Evolutionary conservation across 106 monocot genomes (phyloP).

Genomic region (Alisma plantagoaquatica): DNA sequence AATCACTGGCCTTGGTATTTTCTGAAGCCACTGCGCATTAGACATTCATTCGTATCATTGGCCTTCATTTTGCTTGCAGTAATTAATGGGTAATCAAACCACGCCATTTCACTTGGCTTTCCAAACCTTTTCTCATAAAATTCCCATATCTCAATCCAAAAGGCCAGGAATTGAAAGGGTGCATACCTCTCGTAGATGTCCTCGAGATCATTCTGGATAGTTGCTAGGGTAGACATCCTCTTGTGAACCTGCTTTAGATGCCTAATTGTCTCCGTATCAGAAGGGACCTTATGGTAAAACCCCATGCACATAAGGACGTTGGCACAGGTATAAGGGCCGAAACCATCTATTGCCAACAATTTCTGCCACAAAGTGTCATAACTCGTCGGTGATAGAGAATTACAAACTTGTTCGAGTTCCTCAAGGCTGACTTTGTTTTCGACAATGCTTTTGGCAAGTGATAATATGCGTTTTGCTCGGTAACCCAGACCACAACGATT

Average conservation of each 20-base stretch:
- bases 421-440: constrained; percentile 22
- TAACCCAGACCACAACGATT: constrained; percentile 58
- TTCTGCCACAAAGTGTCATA: constrained; percentile 37
- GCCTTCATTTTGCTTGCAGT: constrained; percentile 66
- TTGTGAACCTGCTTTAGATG: constrained; percentile 60
- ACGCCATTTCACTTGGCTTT: constrained; percentile 46
- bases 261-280: constrained; percentile 64
- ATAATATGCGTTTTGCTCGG: constrained; percentile 44
- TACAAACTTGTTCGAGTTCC: constrained; percentile 43
- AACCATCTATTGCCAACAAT: constrained; percentile 41
- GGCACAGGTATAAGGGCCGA: constrained; percentile 76
- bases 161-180: constrained; percentile 70
- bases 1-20: no score
- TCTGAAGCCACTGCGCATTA: no score
- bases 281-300: constrained; percentile 58
- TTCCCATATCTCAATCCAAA: constrained; percentile 68
- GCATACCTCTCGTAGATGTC: constrained; percentile 56
- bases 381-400: constrained; percentile 6
- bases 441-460: constrained; percentile 50
- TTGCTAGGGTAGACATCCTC: constrained; percentile 16
- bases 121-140: constrained; percentile 63
- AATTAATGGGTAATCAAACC: constrained; percentile 32
- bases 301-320: constrained; percentile 96
- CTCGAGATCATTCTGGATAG: constrained; percentile 26
- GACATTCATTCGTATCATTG: neutral